Conservation (phyloP, 2,329 filamentous ascomycete species). For the Parastagonospora avenae region DNA sequence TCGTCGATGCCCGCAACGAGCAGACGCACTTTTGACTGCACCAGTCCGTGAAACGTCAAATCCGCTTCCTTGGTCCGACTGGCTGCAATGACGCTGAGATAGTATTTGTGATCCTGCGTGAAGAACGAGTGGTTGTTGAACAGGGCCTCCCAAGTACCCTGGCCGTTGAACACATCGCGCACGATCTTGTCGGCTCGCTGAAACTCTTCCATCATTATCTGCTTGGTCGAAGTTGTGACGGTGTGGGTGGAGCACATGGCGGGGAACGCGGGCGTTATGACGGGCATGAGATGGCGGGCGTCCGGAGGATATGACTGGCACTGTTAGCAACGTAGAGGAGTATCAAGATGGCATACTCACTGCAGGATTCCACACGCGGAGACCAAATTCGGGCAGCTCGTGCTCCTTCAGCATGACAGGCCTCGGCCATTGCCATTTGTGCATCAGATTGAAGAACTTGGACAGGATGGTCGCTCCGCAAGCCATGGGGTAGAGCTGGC, state of each 20-base stretch:
- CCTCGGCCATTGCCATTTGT: constrained; percentile 89
- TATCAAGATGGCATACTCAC: constrained; percentile 51
- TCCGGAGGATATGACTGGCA: constrained; percentile 77
- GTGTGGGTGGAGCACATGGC: constrained; percentile 99
- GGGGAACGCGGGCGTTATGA: constrained; percentile 96
- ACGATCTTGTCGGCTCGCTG: constrained; percentile 77
- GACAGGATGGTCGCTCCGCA: constrained; percentile 85
- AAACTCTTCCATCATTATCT: constrained; percentile 82
- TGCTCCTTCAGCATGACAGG: constrained; percentile 91
- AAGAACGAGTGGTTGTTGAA: constrained; percentile 94
- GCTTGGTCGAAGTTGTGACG: constrained; percentile 82
- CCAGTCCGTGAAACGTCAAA: constrained; percentile 85
- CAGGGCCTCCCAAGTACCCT: constrained; percentile 81
- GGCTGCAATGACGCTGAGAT: constrained; percentile 83
- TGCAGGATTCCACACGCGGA: constrained; percentile 93
- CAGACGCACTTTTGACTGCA: constrained; percentile 90
- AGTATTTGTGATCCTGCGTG: constrained; percentile 91
- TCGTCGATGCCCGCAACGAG: constrained; percentile 83
- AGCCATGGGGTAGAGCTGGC: constrained; percentile 93
- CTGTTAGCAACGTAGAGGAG: constrained; percentile 17
- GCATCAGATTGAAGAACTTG: constrained; percentile 94
- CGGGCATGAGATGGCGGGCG: constrained; percentile 89
- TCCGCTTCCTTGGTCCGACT: constrained; percentile 84
- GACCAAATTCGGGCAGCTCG: constrained; percentile 78
- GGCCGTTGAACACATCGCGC: constrained; percentile 77